Evolutionary conservation across 2,329 filamentous ascomycete genomes (phyloP).

Genomic region (Penicillium sp.): DNA sequence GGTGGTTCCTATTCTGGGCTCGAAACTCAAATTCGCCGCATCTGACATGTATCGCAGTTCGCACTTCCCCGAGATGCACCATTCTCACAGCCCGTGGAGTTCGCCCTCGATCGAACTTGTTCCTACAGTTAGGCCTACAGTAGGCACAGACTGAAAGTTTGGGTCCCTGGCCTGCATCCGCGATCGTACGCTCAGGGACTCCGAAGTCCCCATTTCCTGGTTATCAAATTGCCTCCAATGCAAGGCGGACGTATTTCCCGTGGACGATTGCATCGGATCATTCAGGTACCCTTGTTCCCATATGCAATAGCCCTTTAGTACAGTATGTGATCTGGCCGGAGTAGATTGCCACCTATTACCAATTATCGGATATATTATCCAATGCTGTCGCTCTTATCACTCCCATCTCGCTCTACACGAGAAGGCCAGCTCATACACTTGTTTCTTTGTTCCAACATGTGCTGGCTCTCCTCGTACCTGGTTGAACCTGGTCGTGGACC

Average conservation of each 20-base stretch:
- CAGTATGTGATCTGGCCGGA: neutral
- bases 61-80: constrained; percentile 4
- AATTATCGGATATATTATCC: neutral
- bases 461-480: neutral
- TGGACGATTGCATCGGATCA: constrained; percentile 9
- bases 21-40: constrained; percentile 27
- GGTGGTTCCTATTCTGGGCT: constrained; percentile 10
- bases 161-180: constrained; percentile 6
- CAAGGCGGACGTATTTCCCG: constrained; percentile 19
- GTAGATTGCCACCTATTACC: neutral
- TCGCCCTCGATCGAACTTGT: constrained; percentile 8
- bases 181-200: constrained; percentile 7
- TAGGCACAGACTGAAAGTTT: neutral
- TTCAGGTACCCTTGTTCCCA: constrained; percentile 20
- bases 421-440: constrained; percentile 1
- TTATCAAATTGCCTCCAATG: constrained; percentile 21
- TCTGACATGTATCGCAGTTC: constrained; percentile 22
- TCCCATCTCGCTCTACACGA: neutral
- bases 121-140: neutral
- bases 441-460: neutral
- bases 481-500: neutral
- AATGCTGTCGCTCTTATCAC: neutral
- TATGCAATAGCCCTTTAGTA: constrained; percentile 5
- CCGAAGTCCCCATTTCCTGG: constrained; percentile 19
- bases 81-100: constrained; percentile 16